Conservation (phyloP, 164 flowering plant genomes). For the Piper betle region DNA sequence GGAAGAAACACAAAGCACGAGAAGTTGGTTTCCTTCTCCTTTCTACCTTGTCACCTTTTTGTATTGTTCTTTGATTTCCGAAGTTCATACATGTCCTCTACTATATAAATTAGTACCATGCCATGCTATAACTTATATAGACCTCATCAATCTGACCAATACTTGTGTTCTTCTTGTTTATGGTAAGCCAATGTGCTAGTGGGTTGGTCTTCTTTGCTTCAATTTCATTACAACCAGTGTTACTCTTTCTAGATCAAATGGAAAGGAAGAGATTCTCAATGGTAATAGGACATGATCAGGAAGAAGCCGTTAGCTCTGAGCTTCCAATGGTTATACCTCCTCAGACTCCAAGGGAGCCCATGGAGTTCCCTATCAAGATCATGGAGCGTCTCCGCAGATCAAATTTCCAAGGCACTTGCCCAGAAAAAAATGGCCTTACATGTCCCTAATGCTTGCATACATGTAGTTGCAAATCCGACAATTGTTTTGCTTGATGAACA, state of each 20-base stretch:
- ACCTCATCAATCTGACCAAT: too few species aligned
- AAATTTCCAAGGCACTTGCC: conserved; percentile 69
- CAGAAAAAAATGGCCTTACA: conserved; percentile 32
- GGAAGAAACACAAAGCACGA: background rate
- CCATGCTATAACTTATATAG: background rate
- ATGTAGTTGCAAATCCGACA: conserved; percentile 20
- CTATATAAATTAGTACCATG: background rate
- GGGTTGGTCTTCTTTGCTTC: too few species aligned
- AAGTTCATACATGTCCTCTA: background rate
- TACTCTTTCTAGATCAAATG: background rate
- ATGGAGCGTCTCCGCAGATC: conserved; percentile 83
- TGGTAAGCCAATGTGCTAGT: too few species aligned
- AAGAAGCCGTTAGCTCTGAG: conserved; percentile 20
- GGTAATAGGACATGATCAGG: conserved; percentile 21
- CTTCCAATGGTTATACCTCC: conserved; percentile 40
- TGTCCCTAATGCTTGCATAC: conserved; percentile 1
- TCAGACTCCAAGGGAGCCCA: conserved; percentile 83
- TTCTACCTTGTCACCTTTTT: background rate
- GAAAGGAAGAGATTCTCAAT: conserved; percentile 2
- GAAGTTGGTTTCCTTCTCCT: background rate
- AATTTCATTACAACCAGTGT: background rate
- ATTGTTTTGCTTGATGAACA: background rate
- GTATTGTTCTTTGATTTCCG: background rate
- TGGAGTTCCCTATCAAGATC: conserved; percentile 90
- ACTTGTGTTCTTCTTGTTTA: too few species aligned